Evolutionary conservation across 768 basidiomycete genomes (phyloP).

Genomic region (Hygrophoropsis aurantiaca): DNA sequence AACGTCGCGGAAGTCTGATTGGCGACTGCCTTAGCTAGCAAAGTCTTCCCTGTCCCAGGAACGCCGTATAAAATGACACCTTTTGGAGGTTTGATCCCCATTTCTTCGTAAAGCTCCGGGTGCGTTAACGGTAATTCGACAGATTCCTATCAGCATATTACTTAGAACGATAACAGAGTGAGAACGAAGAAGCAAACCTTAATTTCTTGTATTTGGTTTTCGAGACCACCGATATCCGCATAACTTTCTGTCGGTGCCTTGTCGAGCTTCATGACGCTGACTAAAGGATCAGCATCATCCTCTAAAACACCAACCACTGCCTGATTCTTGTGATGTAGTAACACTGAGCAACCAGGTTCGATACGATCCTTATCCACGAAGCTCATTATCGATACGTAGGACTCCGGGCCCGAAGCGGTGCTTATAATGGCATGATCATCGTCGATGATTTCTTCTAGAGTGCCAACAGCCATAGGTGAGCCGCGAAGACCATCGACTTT

Average conservation of each 20-base stretch:
- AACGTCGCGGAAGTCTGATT: slow-evolving; percentile 99
- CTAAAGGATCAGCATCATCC: slow-evolving; percentile 94
- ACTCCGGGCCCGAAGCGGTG: slow-evolving; percentile 92
- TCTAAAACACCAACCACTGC: slow-evolving; percentile 93
- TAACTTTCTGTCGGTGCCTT: slow-evolving; percentile 99
- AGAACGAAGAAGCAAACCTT: slow-evolving; percentile 56
- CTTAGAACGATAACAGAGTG: not conserved
- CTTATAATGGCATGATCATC: slow-evolving; percentile 99
- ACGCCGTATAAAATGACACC: slow-evolving; percentile 99
- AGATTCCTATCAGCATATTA: slow-evolving; percentile 70
- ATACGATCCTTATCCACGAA: slow-evolving; percentile 98
- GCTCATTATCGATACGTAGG: slow-evolving; percentile 96
- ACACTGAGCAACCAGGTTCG: slow-evolving; percentile 93
- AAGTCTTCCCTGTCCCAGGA: slow-evolving; percentile 97
- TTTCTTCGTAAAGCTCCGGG: slow-evolving; percentile 98
- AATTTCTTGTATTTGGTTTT: slow-evolving; percentile 97
- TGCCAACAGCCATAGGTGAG: slow-evolving; percentile 97
- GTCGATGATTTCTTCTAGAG: slow-evolving; percentile 96
- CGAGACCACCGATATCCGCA: slow-evolving; percentile 96
- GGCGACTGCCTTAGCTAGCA: slow-evolving; percentile 95
- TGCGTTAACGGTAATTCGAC: slow-evolving; percentile 97
- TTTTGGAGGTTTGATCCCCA: slow-evolving; percentile 99
- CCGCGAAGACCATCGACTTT: slow-evolving; percentile 94
- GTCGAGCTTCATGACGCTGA: slow-evolving; percentile 98
- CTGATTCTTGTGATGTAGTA: slow-evolving; percentile 95